These are phyloP conservation scores for Candida awuae DNA, from an alignment of 805 yeast genomes.

Conservation along the genomic window DNA sequence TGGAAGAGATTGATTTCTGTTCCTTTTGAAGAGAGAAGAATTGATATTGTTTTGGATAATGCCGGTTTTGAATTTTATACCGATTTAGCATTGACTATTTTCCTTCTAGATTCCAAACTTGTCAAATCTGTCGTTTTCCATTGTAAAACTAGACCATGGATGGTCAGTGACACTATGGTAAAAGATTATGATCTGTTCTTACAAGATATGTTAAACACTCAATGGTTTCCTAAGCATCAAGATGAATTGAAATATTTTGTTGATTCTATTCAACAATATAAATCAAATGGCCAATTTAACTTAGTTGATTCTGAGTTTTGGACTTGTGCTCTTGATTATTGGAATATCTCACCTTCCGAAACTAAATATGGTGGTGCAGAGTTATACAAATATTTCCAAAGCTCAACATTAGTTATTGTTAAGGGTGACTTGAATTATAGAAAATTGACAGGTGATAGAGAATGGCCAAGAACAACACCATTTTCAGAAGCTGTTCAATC, in stretches of 20 bases:
- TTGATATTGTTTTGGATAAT: slow-evolving; percentile 85
- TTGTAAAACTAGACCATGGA: slow-evolving; percentile 91
- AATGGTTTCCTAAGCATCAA: slow-evolving; percentile 42
- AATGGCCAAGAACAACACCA: slow-evolving; percentile 78
- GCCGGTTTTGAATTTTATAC: slow-evolving; percentile 93
- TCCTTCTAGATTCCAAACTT: slow-evolving; percentile 63
- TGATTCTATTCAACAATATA: slow-evolving; percentile 36
- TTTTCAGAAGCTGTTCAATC: slow-evolving; percentile 65
- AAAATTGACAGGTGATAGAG: slow-evolving; percentile 83
- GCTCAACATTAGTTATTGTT: slow-evolving; percentile 67
- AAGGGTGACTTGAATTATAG: slow-evolving; percentile 97
- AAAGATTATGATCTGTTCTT: slow-evolving; percentile 62
- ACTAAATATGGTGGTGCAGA: slow-evolving; percentile 49
- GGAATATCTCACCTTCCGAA: slow-evolving; percentile 53
- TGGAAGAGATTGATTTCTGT: slow-evolving; percentile 43
- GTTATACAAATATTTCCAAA: slow-evolving; percentile 50
- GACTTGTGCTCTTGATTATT: slow-evolving; percentile 74
- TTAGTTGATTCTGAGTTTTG: slow-evolving; percentile 68
- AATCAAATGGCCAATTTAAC: slow-evolving; percentile 38
- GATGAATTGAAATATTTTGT: slow-evolving; percentile 43
- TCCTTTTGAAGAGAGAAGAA: slow-evolving; percentile 34
- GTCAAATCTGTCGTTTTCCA: slow-evolving; percentile 64
- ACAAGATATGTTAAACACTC: slow-evolving; percentile 43
- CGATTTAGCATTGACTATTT: slow-evolving; percentile 61
- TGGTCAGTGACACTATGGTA: slow-evolving; percentile 92